Base-by-base conservation (phyloP, 768 basidiomycete genomes). In the Macrocybe gigantea region DNA sequence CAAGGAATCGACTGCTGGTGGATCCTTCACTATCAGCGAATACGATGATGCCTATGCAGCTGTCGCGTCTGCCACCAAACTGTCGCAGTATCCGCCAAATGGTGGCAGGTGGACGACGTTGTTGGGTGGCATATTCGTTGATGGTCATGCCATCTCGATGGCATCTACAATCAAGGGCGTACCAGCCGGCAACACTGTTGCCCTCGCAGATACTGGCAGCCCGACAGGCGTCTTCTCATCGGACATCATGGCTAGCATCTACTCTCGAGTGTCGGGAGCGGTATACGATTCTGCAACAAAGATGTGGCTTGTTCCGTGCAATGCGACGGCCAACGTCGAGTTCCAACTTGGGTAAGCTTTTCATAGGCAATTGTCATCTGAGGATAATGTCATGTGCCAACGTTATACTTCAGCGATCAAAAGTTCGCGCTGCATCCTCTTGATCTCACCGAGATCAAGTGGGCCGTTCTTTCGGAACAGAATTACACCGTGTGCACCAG, bases 181-280 rank as follows among this genome's bases (percentile, higher is more conserved):
- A 5, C 63, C 69, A 6, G 48, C 51, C 0, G 69, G 63, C 1
- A 54, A 61, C 1, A 56, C 61, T n/a, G 60, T 68, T 11, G 62
- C 70, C 7, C 59, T 75, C 7, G 55, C 75, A 36, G 74, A 75
- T 38, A 76, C 71, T 4, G 74, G 74, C 22, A 69, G 68, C 10
- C 73, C 73, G 37, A 52, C 57, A 22, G 65, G 66, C 12, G 60
- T 68, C 2, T 52, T 75, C 40, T 66, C 74, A 0, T 45, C 45
- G 5, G 50, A 55, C 12, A 61, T 70, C 1, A 57, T 65, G 32
- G 58, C 71, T 48, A 66, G 60, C 0, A 69, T 76, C 32, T 76
- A 73, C 42, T 59, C 68, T 13, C 45, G 51, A n/a, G 55, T 75
- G 31, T 59, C 60, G 14, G 70, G 68, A 0, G 58, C 73, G 0